Evolutionary conservation across 2,329 filamentous ascomycete species (phyloP).

Genomic region (Penicillium sp.): DNA sequence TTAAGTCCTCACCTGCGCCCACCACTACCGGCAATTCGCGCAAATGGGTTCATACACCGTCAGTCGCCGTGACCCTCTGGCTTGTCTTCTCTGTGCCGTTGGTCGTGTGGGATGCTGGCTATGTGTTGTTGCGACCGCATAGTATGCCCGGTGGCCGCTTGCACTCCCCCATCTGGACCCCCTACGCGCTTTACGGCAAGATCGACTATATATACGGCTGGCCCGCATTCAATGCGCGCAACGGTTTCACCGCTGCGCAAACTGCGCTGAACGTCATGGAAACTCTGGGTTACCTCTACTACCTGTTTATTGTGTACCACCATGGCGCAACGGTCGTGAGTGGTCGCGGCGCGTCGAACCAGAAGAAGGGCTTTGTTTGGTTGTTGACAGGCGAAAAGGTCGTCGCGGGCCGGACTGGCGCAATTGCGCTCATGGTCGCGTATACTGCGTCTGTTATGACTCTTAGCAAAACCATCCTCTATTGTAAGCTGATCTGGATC

Average conservation of each 20-base stretch:
- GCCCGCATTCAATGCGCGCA: constrained; percentile 65
- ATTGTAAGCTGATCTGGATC: constrained; percentile 49
- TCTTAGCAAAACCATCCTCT: constrained; percentile 66
- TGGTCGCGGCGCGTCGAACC: constrained; percentile 28
- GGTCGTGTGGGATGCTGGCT: constrained; percentile 77
- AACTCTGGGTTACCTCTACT: constrained; percentile 64
- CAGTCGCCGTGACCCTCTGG: constrained; percentile 66
- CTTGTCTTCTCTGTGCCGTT: constrained; percentile 72
- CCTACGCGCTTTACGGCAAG: constrained; percentile 77
- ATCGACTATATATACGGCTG: constrained; percentile 82
- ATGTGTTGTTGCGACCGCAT: constrained; percentile 76
- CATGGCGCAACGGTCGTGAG: constrained; percentile 38
- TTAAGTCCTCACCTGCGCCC: constrained; percentile 28
- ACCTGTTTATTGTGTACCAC: constrained; percentile 55
- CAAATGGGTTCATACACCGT: constrained; percentile 60
- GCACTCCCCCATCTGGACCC: constrained; percentile 71
- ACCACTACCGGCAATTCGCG: constrained; percentile 22
- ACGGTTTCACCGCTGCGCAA: constrained; percentile 80
- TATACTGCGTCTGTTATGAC: constrained; percentile 64
- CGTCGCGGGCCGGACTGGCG: constrained; percentile 54
- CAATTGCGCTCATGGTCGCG: constrained; percentile 57
- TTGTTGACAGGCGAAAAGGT: constrained; percentile 52
- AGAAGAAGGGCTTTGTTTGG: constrained; percentile 39
- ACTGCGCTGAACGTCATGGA: constrained; percentile 68
- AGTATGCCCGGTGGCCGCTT: constrained; percentile 76